Evolutionary conservation across 176 grass and related monocot genomes (phyloP), one percentile per base, ranked within the genome.

Genomic region (Aegilops longissima): DNA sequence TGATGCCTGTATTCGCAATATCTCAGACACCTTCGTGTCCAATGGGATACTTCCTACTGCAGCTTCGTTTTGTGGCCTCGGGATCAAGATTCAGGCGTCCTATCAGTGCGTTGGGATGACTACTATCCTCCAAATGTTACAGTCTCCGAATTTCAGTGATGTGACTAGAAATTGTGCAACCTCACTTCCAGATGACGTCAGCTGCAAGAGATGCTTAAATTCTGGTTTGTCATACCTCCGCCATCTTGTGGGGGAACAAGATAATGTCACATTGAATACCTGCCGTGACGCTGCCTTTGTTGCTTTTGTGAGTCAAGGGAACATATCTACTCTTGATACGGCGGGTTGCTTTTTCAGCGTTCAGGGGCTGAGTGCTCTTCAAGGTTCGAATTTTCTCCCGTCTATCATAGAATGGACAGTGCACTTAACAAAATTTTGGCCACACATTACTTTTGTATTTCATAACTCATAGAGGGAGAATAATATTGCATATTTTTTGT

Each of bases 241-340:
- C 63, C 93, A 94, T 92, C 94, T 95, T 76, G 89, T 93, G 18
- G 90, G 92, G 85, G 83, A 83, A 62, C 84, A 95, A 71, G 93
- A 98, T 89, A 95, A 98, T 88, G 65, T 94, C 83, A 98, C 96
- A 16, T 79, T 98, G 88, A 91, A 94, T 81, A 88, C 86, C 34
- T 95, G 96, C 88, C 91, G 92, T 61, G 90, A 98, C 84, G 93
- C 96, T 79, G 93, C 96, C 81, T 98, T 98, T 89, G 82, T 98
- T 86, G 93, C 96, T 74, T 75, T 98, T 84, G 86, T 86, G 73
- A 88, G 88, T 87, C 90, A 95, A 79, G 90, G 88, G 81, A 93
- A 86, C 63, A 86, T 92, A 73, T 92, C 93, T 72, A 79, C 79
- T 76, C 18, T 92, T 88, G 92, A 95, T 77, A 68, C 84, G 0